Base-by-base conservation (phyloP, 1,139 yeast species). In the Hyphopichia wangnamkhiaoensis region DNA sequence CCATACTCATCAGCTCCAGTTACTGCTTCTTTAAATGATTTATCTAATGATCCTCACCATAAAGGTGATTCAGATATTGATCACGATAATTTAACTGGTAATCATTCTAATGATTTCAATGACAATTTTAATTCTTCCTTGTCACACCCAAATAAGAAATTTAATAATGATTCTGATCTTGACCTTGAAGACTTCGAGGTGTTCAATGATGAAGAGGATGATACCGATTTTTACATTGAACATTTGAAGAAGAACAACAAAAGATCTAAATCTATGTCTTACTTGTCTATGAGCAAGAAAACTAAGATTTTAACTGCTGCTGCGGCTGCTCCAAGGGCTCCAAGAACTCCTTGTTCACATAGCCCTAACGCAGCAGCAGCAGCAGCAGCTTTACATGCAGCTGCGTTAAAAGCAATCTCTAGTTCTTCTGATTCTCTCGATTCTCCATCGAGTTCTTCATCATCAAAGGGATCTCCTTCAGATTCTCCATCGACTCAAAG, bases 291-390 rank as follows among this genome's bases (percentile, higher is more conserved):
- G 35, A 65, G 67, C 45, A 80, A 80, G 53, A 79, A 75, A 53
- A 65, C 75, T 35, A 76, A 77, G 50, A 63, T 65, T 42, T 56
- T 84, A 39, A 83, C 90, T n/a, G 88, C 88, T 26, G 91, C 91
- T 15, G 89, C 90, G 13, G 89, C 88, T 24, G 88, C 91, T 31
- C 93, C 91, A 42, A 70, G 91, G 52, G 79, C 84, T n/a, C 83
- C 88, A 15, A 75, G 79, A 47, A 68, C 77, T 26, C 76, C 82
- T 5, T 65, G 79, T 47, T 69, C 76, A 16, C 83, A 71, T 47
- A 68, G 78, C 38, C 81, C 84, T 10, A 71, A 72, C 48, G 85
- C 85, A 6, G 84, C 84, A 19, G 85, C 84, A 14, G 85, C 86
- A 1, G 85, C 84, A 26, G 87, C 89, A 36, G 88, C 86, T 18